Percentiles rank a stretch among this genome's conserved stretches.
Evolutionary conservation across 768 basidiomycete species (phyloP).

Genomic region (Russula ochroleuca): DNA sequence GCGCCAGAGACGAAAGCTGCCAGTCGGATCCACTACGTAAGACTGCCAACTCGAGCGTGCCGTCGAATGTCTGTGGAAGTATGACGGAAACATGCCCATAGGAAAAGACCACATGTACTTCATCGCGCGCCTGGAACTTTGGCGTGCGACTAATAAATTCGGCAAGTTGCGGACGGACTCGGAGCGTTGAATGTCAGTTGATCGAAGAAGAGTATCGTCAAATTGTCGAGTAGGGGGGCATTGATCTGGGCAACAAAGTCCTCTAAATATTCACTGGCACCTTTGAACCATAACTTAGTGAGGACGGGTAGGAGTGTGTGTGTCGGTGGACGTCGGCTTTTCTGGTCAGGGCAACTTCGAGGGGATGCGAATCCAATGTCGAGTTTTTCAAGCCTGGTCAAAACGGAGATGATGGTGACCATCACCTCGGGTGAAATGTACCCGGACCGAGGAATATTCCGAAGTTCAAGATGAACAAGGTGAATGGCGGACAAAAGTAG

Average conservation of each 20-base stretch:
- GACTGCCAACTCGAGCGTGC: background rate
- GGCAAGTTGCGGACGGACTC: background rate
- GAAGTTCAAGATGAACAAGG: background rate
- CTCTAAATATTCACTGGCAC: background rate
- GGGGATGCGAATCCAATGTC: background rate
- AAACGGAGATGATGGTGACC: background rate
- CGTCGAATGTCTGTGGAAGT: background rate
- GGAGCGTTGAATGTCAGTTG: no score
- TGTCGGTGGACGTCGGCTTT: background rate
- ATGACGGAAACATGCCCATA: background rate
- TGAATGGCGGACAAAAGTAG: background rate
- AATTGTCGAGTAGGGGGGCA: background rate
- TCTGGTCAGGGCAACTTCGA: no score
- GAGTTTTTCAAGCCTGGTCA: background rate
- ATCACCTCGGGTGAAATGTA: background rate
- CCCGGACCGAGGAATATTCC: background rate
- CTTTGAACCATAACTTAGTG: background rate
- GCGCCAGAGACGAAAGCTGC: background rate
- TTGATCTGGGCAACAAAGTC: background rate
- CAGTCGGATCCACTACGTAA: background rate
- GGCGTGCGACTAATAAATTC: background rate
- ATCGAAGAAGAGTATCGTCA: background rate
- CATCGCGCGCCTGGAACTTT: background rate
- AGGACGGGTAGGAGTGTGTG: background rate
- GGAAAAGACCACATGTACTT: background rate